A percentile compares a stretch with the other conserved stretches of the same genome.
phyloP scores from a whole-genome alignment of 192 early-diverging fungal species.

The Gigaspora rosea region DNA sequence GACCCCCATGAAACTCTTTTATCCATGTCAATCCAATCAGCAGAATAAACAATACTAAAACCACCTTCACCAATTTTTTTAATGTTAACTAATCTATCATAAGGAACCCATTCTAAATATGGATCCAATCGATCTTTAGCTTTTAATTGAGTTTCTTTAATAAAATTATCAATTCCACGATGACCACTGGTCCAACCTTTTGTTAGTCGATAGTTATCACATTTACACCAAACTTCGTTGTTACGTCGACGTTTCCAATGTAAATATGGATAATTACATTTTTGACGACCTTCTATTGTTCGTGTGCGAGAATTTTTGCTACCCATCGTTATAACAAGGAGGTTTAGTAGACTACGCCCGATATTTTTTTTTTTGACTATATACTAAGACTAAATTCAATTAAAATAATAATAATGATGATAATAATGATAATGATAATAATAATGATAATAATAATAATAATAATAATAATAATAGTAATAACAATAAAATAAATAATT shows the following conservation, averaged over 20 bases:
- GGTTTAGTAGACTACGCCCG: no score
- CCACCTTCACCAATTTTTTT: constrained; percentile 22
- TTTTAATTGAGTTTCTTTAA: constrained; percentile 8
- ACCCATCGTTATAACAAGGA: background rate
- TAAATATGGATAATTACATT: constrained; percentile 11
- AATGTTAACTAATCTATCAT: constrained; percentile 15
- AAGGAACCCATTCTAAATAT: constrained; percentile 25
- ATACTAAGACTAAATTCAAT: no score
- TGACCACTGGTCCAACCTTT: constrained; percentile 13
- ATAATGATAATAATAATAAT: no score
- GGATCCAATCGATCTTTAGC: background rate
- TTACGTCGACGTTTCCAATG: constrained; percentile 2
- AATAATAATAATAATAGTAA: no score
- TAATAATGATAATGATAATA: no score
- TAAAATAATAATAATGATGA: no score
- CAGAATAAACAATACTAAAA: constrained; percentile 15
- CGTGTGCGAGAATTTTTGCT: background rate
- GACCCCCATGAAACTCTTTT: constrained; percentile 11
- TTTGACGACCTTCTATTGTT: background rate
- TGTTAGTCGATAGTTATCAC: background rate
- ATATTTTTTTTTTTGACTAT: no score
- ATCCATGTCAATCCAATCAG: constrained; percentile 9
- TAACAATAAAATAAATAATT: no score
- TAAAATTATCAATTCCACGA: constrained; percentile 7
- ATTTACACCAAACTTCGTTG: constrained; percentile 9